Base-by-base conservation (phyloP, 768 basidiomycete genomes). In the Leccinum ochraceum region DNA sequence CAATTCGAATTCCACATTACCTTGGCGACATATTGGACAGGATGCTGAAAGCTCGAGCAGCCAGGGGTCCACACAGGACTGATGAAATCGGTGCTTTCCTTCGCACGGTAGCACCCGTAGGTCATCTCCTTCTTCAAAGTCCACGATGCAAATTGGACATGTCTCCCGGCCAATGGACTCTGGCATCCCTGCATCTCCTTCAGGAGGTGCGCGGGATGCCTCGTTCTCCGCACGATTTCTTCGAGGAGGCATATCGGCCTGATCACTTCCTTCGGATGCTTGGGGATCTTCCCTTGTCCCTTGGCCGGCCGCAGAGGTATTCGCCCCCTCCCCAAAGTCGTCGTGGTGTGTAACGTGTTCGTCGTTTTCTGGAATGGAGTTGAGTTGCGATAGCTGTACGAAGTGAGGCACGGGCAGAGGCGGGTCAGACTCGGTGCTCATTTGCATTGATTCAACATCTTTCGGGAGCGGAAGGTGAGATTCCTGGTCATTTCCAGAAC, bases 51-150 rank as follows among this genome's bases (percentile, higher is more conserved):
- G 80, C 67, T 95, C 87, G 51, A 98, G 79, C 46, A 98, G 77
- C 95, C 95, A 96, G 36, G 89, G 92, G 74, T 96, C 95, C 58
- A 96, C 94, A 70, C 95, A 97, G 42, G 78, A 76, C 68, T 90
- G 87, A 69, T 98, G 95, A 78, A 96, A 98, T 60, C 84, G 81
- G 71, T 98, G 95, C 64, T 91, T 87, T 51, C 90, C 90, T 69
- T 95, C 92, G 74, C 95, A 98, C 1, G 95, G 95, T 53, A 98
- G 76, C 44, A 96, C 82, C 24, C 95, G 87, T 14, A 97, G 75
- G 71, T 96, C 92, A 67, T 98, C 95, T 1, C 94, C 95, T 62
- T 92, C 89, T 72, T 95, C 91, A 67, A 98, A 98, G 66, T 96
- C 94, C 50, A 92, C 81, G 60, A 98, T 89, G 73, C 95, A 98